These are phyloP conservation scores for Bipolaris zeicola DNA, from an alignment of 2,329 filamentous ascomycete species.

Conservation along the genomic window DNA sequence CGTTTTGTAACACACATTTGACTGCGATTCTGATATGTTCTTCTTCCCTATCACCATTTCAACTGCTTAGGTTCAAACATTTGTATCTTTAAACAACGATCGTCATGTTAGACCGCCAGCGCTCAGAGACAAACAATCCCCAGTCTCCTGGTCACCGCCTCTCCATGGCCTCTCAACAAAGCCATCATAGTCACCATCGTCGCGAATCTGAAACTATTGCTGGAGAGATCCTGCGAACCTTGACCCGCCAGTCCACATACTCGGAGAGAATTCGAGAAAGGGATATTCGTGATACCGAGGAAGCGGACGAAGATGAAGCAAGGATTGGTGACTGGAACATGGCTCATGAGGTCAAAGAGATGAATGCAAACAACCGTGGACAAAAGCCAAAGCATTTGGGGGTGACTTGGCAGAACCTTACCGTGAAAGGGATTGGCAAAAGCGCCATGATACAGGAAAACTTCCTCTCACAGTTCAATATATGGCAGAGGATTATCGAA, in stretches of 20 bases:
- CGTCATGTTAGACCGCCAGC: background rate
- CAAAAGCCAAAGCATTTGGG: conserved; percentile 5
- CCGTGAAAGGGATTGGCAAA: conserved; percentile 19
- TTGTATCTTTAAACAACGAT: background rate
- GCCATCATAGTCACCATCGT: background rate
- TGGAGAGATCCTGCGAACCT: background rate
- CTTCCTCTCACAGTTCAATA: conserved; percentile 24
- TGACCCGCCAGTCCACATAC: background rate
- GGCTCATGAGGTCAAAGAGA: conserved; percentile 1
- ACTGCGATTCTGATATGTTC: background rate
- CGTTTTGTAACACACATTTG: background rate
- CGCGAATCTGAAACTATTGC: conserved; percentile 1
- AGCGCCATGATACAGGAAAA: conserved; percentile 23
- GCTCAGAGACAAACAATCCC: background rate
- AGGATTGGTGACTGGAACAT: background rate
- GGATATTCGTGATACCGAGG: background rate
- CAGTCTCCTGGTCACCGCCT: background rate
- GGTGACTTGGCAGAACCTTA: conserved; percentile 16
- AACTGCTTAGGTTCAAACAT: background rate
- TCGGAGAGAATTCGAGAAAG: background rate
- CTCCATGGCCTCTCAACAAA: background rate
- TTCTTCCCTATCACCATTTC: background rate
- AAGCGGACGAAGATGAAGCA: background rate
- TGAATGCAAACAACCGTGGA: background rate
- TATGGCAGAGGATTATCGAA: conserved; percentile 18